phyloP scores from a whole-genome alignment of 176 grass and related monocot genomes.

The Hyparrhenia diplandra region DNA sequence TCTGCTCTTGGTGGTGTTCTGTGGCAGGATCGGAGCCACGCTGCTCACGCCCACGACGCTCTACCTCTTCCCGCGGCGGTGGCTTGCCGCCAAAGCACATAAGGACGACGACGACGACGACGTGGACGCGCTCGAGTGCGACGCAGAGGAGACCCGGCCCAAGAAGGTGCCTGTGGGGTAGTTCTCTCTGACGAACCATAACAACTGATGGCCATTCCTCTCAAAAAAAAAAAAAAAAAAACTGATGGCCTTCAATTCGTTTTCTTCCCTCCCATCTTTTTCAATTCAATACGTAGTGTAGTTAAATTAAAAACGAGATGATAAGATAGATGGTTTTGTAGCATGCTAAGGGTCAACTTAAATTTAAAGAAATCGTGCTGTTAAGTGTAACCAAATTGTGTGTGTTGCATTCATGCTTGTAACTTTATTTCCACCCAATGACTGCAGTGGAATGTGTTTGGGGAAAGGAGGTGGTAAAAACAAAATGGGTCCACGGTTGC shows the following conservation, averaged over 20 bases:
- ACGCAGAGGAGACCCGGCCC: not conserved
- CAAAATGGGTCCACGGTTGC: not conserved
- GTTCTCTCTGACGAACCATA: slow-evolving; percentile 16
- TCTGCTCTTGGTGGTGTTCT: slow-evolving; percentile 41
- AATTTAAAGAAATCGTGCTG: too few relatives aligned
- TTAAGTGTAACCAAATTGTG: not conserved
- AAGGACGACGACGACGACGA: not conserved
- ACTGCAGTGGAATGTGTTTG: not conserved
- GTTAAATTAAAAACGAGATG: not conserved
- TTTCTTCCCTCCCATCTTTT: too few relatives aligned
- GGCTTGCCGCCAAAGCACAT: not conserved
- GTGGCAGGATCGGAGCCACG: slow-evolving; percentile 36
- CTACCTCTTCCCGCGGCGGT: slow-evolving; percentile 19
- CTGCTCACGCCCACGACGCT: slow-evolving; percentile 36
- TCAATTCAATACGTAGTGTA: too few relatives aligned
- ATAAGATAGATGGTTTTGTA: not conserved
- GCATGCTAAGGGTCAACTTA: too few relatives aligned
- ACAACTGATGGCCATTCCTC: too few relatives aligned
- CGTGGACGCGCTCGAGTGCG: not conserved
- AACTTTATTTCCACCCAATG: not conserved
- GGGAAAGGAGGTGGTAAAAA: not conserved
- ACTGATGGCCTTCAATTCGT: too few relatives aligned
- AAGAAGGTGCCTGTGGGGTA: not conserved
- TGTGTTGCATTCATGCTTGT: not conserved
- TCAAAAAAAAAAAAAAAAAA: too few relatives aligned